Base-by-base conservation (phyloP, 495 filamentous ascomycete species). In the Astrothelium macrocarpum region DNA sequence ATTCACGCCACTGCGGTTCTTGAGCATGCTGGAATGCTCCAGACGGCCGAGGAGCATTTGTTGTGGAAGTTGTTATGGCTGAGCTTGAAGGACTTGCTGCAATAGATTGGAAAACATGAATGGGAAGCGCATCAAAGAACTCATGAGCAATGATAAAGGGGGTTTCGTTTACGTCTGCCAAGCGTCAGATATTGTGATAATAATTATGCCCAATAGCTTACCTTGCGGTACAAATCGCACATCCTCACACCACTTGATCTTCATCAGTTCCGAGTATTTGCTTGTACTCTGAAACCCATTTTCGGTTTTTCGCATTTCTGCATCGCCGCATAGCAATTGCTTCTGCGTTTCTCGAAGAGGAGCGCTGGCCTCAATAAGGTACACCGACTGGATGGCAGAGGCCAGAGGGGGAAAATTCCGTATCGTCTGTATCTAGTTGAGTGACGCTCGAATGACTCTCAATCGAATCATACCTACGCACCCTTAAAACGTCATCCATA, bases 101-200 rank as follows among this genome's bases (percentile, higher is more conserved):
- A 34, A 91, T 75, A 28, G 86, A 86, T 71, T 96, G 86, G 74
- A 98, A 98, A 64, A 90, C 88, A 75, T 98, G 91, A 70, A 98
- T 96, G 42, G 94, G 94, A 5, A 97, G 87, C n/a, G 94, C 94
- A 70, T 98, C 94, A 75, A 98, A 97, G 79, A 98, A 97, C 72
- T 98, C 94, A 72, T 98, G 94, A 12, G 93, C 94, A 39, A 97
- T 82, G 59, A 97, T 94, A 75, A 96, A 94, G 1, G 94, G 92
- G 18, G 85, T 89, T 68, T 90, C 91, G 63, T 65, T 78, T 64
- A 79, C 75, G 70, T 79, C 73, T 77, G 74, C 63, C n/a, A 11
- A 23, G 31, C 23, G 59, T 62, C 32, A 66, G 23, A n/a, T 32
- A 56, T 34, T 7, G 1, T 34, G 1, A 18, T 1, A 42, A 16